Evolutionary conservation across 306 rosid species (phyloP).

Genomic region (Castanea crenata): DNA sequence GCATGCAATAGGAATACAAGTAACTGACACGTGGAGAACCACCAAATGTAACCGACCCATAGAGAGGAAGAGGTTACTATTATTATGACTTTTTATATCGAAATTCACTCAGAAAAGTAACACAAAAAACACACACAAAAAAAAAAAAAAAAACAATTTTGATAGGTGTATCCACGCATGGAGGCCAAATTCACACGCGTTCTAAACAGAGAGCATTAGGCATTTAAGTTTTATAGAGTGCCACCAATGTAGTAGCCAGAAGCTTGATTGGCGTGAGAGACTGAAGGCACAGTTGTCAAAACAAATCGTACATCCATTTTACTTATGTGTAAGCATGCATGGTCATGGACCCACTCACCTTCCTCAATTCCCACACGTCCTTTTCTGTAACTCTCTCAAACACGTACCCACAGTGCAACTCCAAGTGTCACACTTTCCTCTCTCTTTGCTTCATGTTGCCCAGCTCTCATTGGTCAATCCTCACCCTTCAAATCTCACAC

Average conservation of each 20-base stretch:
- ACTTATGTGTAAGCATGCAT: constrained; percentile 59
- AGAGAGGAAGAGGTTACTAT: neutral
- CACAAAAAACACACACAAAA: neutral
- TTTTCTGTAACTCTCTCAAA: constrained; percentile 29
- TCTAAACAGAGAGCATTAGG: neutral
- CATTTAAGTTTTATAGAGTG: neutral
- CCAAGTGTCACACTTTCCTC: constrained; percentile 66
- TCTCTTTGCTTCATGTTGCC: constrained; percentile 57
- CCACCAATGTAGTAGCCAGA: constrained; percentile 13
- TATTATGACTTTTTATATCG: neutral
- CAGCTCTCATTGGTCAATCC: constrained; percentile 38
- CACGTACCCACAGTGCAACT: constrained; percentile 71
- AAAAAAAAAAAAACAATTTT: constrained; percentile 29
- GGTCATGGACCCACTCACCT: constrained; percentile 64
- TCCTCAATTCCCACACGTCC: constrained; percentile 40
- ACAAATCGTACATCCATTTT: neutral
- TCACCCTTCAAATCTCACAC: constrained; percentile 5
- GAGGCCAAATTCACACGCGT: constrained; percentile 51
- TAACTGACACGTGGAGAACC: constrained; percentile 23
- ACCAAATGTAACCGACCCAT: constrained; percentile 55
- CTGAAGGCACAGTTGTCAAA: neutral
- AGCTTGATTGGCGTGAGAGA: constrained; percentile 33
- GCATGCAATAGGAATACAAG: constrained; percentile 23
- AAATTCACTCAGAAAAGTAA: neutral
- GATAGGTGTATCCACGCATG: constrained; percentile 90